A percentile compares a stretch with the other conserved stretches of the same genome.
These are phyloP conservation scores for Clohesyomyces aquaticus DNA, from an alignment of 495 filamentous ascomycete genomes.

Conservation along the genomic window DNA sequence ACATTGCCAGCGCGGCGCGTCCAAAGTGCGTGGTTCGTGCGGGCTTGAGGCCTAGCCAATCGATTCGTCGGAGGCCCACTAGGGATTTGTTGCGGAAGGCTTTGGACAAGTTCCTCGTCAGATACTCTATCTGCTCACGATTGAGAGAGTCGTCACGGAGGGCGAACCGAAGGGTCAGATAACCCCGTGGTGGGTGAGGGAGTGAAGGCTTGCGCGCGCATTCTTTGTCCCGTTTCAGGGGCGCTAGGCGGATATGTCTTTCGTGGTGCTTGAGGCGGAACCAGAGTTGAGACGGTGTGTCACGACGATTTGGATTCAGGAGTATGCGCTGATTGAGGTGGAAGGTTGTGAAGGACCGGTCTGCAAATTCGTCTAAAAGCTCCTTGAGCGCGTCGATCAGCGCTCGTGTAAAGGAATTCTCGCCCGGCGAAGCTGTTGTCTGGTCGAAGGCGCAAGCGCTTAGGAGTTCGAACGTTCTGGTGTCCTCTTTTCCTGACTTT, in stretches of 20 bases:
- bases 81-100: conserved; percentile 32
- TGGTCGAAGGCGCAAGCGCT: conserved; percentile 20
- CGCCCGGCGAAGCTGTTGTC: conserved; percentile 28
- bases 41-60: conserved; percentile 37
- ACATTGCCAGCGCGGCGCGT: conserved; percentile 29
- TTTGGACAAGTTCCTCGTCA: conserved; percentile 24
- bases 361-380: conserved; percentile 17
- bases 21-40: conserved; percentile 31
- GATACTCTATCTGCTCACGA: conserved; percentile 24
- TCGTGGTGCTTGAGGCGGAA: conserved; percentile 29
- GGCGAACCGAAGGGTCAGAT: conserved; percentile 32
- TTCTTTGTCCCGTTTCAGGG: conserved; percentile 20
- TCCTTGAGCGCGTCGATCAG: conserved; percentile 33
- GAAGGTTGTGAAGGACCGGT: conserved; percentile 30
- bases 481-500: conserved; percentile 33
- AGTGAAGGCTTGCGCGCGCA: conserved; percentile 1
- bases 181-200: conserved; percentile 16
- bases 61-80: conserved; percentile 25
- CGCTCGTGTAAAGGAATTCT: conserved; percentile 35
- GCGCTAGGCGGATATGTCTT: conserved; percentile 31
- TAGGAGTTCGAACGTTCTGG: conserved; percentile 29
- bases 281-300: conserved; percentile 36
- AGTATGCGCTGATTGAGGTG: conserved; percentile 34
- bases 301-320: conserved; percentile 12
- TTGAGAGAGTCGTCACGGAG: conserved; percentile 29